These are phyloP conservation scores for Trichoderma orchidacearum DNA, from an alignment of 495 filamentous ascomycete genomes.

Conservation along the genomic window DNA sequence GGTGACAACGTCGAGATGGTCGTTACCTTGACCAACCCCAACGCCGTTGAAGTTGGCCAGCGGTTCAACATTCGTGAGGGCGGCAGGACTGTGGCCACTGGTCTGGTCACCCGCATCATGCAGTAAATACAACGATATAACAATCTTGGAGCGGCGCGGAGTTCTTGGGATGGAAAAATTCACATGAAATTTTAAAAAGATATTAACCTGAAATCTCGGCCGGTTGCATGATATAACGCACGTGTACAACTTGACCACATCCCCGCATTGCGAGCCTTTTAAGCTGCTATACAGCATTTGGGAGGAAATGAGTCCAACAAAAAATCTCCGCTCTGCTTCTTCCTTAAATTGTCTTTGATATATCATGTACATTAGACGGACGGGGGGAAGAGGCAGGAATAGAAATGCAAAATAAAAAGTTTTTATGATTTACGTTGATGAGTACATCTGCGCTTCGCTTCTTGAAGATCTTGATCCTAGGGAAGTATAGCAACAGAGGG, in stretches of 20 bases:
- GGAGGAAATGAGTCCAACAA: conserved; percentile 3
- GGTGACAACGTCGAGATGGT: conserved; percentile 98
- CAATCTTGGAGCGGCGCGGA: background rate
- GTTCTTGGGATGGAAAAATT: background rate
- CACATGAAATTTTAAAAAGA: background rate
- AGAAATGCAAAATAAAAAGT: conserved; percentile 3
- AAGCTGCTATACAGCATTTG: conserved; percentile 2
- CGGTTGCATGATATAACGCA: background rate
- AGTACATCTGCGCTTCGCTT: background rate
- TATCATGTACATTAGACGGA: conserved; percentile 16
- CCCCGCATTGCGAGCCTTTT: background rate
- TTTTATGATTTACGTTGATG: background rate
- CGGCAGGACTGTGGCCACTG: conserved; percentile 85
- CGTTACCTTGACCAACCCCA: conserved; percentile 61
- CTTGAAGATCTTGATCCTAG: too few species aligned
- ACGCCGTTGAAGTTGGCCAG: conserved; percentile 79
- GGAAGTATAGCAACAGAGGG: too few species aligned
- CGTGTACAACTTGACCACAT: background rate
- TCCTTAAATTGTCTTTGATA: conserved; percentile 11
- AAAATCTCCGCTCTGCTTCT: conserved; percentile 18
- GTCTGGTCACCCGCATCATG: conserved; percentile 75
- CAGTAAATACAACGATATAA: conserved; percentile 28
- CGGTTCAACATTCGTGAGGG: conserved; percentile 96
- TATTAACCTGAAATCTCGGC: background rate
- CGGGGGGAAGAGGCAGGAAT: conserved; percentile 12